Base-by-base conservation (phyloP, 2,329 filamentous ascomycete genomes). In the Hypomyces perniciosus region DNA sequence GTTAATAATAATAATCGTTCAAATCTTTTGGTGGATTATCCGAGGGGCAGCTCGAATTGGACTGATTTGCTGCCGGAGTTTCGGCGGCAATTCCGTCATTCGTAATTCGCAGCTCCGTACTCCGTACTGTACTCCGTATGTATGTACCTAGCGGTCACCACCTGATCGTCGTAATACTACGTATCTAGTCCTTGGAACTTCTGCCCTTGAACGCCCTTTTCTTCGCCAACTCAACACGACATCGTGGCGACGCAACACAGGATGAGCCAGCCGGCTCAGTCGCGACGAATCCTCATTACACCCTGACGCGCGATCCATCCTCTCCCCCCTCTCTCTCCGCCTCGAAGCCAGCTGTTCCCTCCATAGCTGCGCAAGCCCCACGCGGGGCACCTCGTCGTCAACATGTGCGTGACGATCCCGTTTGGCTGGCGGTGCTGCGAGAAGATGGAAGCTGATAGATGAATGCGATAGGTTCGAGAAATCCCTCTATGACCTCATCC, bases 401-500 rank as follows among this genome's bases (percentile, higher is more conserved):
- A 68, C 44, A 57, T 57, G 56, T 57, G 46, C 42, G 51, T 40
- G 8, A 26, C 9, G 12, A 27, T 26, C 8, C 29, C 28, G 42
- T 35, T 8, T 10, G 76, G 62, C 38, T 29, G 38, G 48, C 38
- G 35, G 45, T 48, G 42, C 44, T 46, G 10, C 28, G 7, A 35
- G 46, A 45, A 39, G 26, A 53, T 31, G 7, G 10, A 6, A 39
- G 42, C 45, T 42, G 29, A 31, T 30, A 26, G 20, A 8, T 13
- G 27, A 13, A n/a, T 54, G 53, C 51, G 10, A 55, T 52, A 97
- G 91, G 93, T 99, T 99, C 74, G 93, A 99, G 72, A 99, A 99
- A 73, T 96, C 93, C 39, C 82, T 99, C 20, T 96, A 96, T 72
- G 92, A 97, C 82, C 91, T 99, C 77, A 99, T 99, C 63, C 83